Base-by-base conservation (phyloP, 225 moss, liverwort and hornwort genomes). In the Asterella californica region DNA sequence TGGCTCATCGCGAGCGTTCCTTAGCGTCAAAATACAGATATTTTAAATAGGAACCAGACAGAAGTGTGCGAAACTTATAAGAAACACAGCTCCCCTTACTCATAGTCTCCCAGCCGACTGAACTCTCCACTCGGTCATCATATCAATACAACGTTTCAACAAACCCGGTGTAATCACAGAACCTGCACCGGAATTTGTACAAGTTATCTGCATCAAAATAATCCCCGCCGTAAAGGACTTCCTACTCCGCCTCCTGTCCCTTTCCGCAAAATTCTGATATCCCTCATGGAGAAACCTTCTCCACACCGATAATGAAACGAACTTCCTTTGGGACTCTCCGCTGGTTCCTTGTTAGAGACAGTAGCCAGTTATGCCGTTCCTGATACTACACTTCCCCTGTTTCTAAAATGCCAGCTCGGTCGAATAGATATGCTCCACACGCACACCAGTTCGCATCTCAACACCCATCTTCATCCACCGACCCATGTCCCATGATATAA, bases 41-140 rank as follows among this genome's bases (percentile, higher is more conserved):
- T 17, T 74, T 21, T 36, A 24, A 24, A 7, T 8, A 76, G 22
- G 54, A 33, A 0, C 57, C 37, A 38, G 36, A 57, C 34, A 32
- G 18, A 59, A 37, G 19, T 59, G 37, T 25, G 59, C 34, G 59
- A 11, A 57, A 59, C 22, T 37, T 34, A 21, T 55, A 32, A 49
- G 32, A 36, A 38, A 2, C 33, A 33, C 33, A 5, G 57, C 55
- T 76, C 59, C 54, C 55, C 36, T 60, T 21, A 2, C 10, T 76
- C 74, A 74, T 32, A 74, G 8, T 34, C 36, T 59, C 57, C 75
- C 0, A 34, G n/a, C 53, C 54, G 59, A 57, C 59, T 76, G 75
- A 34, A 11, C 32, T 57, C 59, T 59, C 59, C 55, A 57, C 37
- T 76, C 21, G 36, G 15, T 59, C 75, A 76, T 76, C 37, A 59